A percentile compares a stretch with the other conserved stretches of the same genome.
These are phyloP conservation scores for Lasiodiplodia hormozganensis DNA, from an alignment of 2,329 filamentous ascomycete species.

Conservation along the genomic window DNA sequence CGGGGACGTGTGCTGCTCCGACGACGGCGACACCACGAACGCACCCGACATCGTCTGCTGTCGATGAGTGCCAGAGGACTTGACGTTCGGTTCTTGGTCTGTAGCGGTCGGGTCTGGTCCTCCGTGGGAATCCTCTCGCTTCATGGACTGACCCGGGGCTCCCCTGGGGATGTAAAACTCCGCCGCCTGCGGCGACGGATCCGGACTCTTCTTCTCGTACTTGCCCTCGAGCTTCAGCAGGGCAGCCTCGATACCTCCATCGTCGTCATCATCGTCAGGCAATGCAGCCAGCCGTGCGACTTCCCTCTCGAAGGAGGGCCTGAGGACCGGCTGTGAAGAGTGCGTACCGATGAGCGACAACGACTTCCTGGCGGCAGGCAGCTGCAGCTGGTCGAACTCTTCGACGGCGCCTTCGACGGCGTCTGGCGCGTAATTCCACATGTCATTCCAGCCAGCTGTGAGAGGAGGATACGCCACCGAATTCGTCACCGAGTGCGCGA, in stretches of 20 bases:
- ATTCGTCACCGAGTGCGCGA: constrained; percentile 49
- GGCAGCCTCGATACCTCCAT: constrained; percentile 91
- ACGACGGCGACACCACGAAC: constrained; percentile 6
- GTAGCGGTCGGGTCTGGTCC: neutral
- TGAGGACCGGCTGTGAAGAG: constrained; percentile 62
- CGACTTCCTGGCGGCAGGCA: constrained; percentile 36
- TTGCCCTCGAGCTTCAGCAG: constrained; percentile 90
- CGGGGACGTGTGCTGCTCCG: constrained; percentile 31
- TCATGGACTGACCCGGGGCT: constrained; percentile 13
- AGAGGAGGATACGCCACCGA: constrained; percentile 42
- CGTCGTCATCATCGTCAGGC: constrained; percentile 77
- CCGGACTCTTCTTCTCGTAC: constrained; percentile 62
- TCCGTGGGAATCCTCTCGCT: constrained; percentile 25
- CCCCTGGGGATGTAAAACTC: constrained; percentile 20
- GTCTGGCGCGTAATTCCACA: constrained; percentile 7
- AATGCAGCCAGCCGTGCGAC: constrained; percentile 87
- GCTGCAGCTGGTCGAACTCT: neutral
- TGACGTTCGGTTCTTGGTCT: neutral
- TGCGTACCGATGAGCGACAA: constrained; percentile 57
- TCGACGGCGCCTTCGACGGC: neutral
- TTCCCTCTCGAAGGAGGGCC: constrained; percentile 84
- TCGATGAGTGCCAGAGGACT: neutral
- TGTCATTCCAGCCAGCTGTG: constrained; percentile 28
- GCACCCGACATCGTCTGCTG: neutral
- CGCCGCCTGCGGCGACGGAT: constrained; percentile 11